These are phyloP conservation scores for Hansenula sp. DNA, from an alignment of 1,139 yeast genomes.

Conservation along the genomic window DNA sequence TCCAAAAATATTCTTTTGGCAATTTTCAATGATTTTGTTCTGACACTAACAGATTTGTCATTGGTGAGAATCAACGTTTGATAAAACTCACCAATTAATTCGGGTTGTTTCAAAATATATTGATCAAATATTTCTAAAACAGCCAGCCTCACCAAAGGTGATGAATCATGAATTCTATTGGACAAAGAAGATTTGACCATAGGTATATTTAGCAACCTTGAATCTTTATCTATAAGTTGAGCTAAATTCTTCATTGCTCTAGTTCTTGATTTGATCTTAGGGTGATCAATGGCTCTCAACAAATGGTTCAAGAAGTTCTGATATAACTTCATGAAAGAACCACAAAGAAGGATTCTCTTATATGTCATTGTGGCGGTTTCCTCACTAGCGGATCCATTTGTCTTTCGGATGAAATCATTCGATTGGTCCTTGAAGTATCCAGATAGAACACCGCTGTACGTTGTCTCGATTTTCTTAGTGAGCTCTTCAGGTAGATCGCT, in stretches of 20 bases:
- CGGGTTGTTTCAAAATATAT: conserved; percentile 43
- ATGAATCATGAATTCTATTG: conserved; percentile 49
- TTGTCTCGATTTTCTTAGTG: neutral
- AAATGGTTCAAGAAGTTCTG: conserved; percentile 51
- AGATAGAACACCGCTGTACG: neutral
- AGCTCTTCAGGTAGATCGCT: neutral
- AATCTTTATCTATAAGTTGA: conserved; percentile 46
- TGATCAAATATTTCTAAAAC: conserved; percentile 62
- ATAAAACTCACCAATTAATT: conserved; percentile 44
- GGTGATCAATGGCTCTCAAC: conserved; percentile 43
- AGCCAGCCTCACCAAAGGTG: conserved; percentile 75
- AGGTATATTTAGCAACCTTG: conserved; percentile 43
- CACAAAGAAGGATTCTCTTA: conserved; percentile 5
- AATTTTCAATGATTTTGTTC: conserved; percentile 57
- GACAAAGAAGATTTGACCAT: conserved; percentile 51
- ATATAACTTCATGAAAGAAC: conserved; percentile 32
- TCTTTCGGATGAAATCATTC: conserved; percentile 1
- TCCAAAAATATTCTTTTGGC: conserved; percentile 45
- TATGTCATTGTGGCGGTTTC: neutral
- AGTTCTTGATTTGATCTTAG: conserved; percentile 58
- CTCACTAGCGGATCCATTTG: neutral
- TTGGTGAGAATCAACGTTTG: conserved; percentile 28
- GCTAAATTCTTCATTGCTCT: conserved; percentile 62
- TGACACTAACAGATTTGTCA: conserved; percentile 63
- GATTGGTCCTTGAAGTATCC: conserved; percentile 7